Percentiles rank a stretch among this genome's conserved stretches.
These are phyloP conservation scores for Tolypocladium nubicola DNA, from an alignment of 2,329 filamentous ascomycete species.

Conservation along the genomic window DNA sequence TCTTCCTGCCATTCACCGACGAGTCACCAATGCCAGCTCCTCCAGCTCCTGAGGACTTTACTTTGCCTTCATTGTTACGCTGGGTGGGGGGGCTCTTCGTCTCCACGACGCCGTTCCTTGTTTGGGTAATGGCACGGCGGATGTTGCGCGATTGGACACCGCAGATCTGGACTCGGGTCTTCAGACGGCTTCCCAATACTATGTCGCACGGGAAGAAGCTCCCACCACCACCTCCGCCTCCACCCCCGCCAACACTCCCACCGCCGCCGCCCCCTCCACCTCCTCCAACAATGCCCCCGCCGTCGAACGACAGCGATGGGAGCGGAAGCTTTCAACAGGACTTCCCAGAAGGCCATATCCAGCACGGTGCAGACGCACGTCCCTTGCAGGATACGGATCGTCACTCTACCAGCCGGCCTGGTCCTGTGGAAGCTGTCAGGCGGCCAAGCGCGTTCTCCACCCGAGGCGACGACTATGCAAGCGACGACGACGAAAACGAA, in stretches of 20 bases:
- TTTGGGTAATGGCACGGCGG: slow-evolving; percentile 32
- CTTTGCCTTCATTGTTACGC: slow-evolving; percentile 22
- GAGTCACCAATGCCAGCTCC: slow-evolving; percentile 39
- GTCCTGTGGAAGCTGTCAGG: slow-evolving; percentile 21
- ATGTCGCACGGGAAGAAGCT: slow-evolving; percentile 15
- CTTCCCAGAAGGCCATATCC: not conserved
- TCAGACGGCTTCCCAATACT: slow-evolving; percentile 28
- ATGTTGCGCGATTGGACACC: slow-evolving; percentile 25
- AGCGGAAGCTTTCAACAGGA: not conserved
- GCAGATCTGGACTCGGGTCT: slow-evolving; percentile 27
- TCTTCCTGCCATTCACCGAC: slow-evolving; percentile 44
- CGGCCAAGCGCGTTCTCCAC: slow-evolving; percentile 36
- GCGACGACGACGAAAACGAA: slow-evolving; percentile 46
- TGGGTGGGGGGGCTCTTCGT: slow-evolving; percentile 34
- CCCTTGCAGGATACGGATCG: slow-evolving; percentile 18
- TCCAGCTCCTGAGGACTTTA: slow-evolving; percentile 27
- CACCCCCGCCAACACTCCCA: slow-evolving; percentile 9
- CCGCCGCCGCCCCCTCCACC: slow-evolving; percentile 3
- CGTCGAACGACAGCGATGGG: not conserved
- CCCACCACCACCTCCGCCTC: slow-evolving; percentile 6
- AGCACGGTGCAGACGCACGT: slow-evolving; percentile 5
- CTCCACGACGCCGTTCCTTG: slow-evolving; percentile 34
- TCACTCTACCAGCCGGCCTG: slow-evolving; percentile 14
- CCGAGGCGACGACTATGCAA: slow-evolving; percentile 40
- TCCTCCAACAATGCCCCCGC: not conserved